Evolutionary conservation across 1,284 basidiomycete species (phyloP), one percentile per base, ranked within the genome.

Genomic region (Chiua sp.): DNA sequence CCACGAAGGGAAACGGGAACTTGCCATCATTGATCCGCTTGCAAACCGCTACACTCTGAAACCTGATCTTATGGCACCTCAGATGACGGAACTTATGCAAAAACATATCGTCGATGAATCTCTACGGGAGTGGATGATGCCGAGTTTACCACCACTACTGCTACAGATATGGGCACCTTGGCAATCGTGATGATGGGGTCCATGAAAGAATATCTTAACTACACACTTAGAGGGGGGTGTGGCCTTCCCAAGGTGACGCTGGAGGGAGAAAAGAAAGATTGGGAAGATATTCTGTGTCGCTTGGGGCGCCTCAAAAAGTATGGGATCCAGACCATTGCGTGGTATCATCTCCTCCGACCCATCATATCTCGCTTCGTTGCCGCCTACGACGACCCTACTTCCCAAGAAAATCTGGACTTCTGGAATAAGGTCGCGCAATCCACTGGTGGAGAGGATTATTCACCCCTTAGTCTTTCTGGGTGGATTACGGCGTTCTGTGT

Each of bases 161-260:
- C 33, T 1, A 74, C 68, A 18, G 83, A 85, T 55, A 77, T 66
- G 4, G 72, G 74, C 8, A 70, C 79, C 7, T 76, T 70, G 28
- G 72, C 79, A 1, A 73, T 82, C n/a, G 63, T 79, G 37, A 76
- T 81, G 78, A 82, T 84, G 80, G 69, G 78, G 2, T 77, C 74
- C 16, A 66, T 80, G 63, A 77, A 80, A 32, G 54, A 71, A 57
- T 81, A 79, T 57, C 81, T 82, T 64, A 47, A 61, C 6, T 80
- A 75, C 64, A 66, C 46, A 13, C 68, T 75, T 35, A 26, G 23
- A 1, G 63, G 76, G 5, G 51, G 56, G 13, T 83, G 82, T 52
- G 82, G 83, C 0, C 79, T 84, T 16, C 82, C 83, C 1, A 72
- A 68, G 20, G 78, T 85, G 47, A 85, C 81, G 4, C 72, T 85